Evolutionary conservation across 805 yeast species (phyloP), one percentile per base, ranked within the genome.

Genomic region (Ogataea ramenticola): DNA sequence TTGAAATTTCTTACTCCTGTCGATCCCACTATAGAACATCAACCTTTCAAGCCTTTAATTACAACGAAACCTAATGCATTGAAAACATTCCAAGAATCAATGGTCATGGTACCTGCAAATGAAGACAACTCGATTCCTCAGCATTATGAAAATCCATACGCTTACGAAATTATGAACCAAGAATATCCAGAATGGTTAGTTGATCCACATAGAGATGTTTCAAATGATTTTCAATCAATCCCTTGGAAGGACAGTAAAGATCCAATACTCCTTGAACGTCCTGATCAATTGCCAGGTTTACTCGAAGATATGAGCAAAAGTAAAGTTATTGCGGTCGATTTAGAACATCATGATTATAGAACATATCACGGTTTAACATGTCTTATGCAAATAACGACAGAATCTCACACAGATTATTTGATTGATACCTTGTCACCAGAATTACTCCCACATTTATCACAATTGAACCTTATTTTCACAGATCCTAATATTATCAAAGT

Each of bases 301-400:
- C 50, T 87, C 1, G 58, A 64, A 1, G 74, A 71, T 7, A 67
- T 93, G 38, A 58, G 62, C 42, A 56, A 60, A 3, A 70, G 72
- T 45, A 64, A 69, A 2, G 95, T 79, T 44, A 76, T 93, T 34
- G 99, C 98, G 2, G 83, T 93, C 15, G 99, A 93, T 71, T 74
- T 93, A 48, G 99, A 93, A 58, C 99, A 93, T 63, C 99, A 93
- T 58, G 97, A 90, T 57, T 84, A 76, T 60, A 74, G 97, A 61
- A 73, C 96, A 0, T 93, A 87, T 54, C 82, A 84, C 55, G 99
- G 99, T 36, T 67, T 93, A 36, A 93, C 89, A 1, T 89, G 90
- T 61, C 67, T 93, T 38, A 88, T 93, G 96, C 99, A 93, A 65
- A 82, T 93, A 16, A 84, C 95, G 43, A 80, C 83, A 19, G 76